Percentiles rank a stretch among this genome's conserved stretches.
Evolutionary conservation across 2,329 filamentous ascomycete species (phyloP).

Genomic region (Stemphylium beticola): DNA sequence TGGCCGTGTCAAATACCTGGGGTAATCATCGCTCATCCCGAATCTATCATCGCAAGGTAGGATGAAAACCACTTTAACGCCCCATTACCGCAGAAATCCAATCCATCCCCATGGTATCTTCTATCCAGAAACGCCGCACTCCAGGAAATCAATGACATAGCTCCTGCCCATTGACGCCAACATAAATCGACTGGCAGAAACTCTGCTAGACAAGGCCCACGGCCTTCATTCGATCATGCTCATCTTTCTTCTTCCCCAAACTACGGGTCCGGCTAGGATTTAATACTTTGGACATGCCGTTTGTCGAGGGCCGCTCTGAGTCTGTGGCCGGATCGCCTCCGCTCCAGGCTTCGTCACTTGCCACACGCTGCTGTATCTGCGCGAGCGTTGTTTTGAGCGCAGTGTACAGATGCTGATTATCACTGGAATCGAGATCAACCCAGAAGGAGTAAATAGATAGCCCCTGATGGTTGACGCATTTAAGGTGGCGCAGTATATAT

Average conservation of each 20-base stretch:
- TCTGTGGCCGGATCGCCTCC: background rate
- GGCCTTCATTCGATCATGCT: background rate
- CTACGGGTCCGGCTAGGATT: background rate
- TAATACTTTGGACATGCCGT: background rate
- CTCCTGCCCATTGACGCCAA: too few species aligned
- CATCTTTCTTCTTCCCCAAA: background rate
- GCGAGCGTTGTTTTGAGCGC: constrained; percentile 44
- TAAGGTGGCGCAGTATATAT: constrained; percentile 42
- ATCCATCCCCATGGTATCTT: constrained; percentile 1
- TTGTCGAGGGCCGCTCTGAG: background rate
- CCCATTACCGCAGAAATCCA: background rate
- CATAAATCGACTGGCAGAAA: too few species aligned
- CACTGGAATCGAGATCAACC: constrained; percentile 46
- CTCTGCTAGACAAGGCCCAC: background rate
- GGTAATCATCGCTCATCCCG: background rate
- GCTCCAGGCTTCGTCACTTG: background rate
- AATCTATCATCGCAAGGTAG: background rate
- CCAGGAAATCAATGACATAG: background rate
- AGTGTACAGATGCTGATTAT: constrained; percentile 44
- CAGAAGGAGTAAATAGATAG: constrained; percentile 46
- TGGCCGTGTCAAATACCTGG: background rate
- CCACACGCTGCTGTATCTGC: constrained; percentile 37
- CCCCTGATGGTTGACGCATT: constrained; percentile 37
- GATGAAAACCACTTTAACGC: background rate
- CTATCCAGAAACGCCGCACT: constrained; percentile 1